These are phyloP conservation scores for Aureobasidium sp. DNA, from an alignment of 2,329 filamentous ascomycete genomes.

Conservation along the genomic window DNA sequence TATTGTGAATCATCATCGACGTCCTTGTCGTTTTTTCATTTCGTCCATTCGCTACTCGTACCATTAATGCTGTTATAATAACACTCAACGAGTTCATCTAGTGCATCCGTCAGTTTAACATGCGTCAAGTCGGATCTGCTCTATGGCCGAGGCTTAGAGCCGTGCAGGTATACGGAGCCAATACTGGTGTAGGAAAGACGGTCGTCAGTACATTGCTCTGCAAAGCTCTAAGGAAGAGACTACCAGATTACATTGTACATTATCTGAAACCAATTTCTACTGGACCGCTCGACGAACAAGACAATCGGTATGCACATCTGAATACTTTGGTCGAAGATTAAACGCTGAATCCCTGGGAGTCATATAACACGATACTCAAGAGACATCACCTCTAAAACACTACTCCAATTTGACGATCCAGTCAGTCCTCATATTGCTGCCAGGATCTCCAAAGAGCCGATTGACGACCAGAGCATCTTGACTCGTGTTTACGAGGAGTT, in stretches of 20 bases:
- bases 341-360: conserved; percentile 32
- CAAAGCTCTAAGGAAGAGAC: conserved; percentile 46
- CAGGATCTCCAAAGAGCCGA: conserved; percentile 17
- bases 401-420: conserved; percentile 65
- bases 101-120: background rate
- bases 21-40: background rate
- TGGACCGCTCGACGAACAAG: conserved; percentile 58
- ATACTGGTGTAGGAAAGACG: conserved; percentile 79
- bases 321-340: background rate
- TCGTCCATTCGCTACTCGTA: background rate
- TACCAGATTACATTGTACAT: conserved; percentile 41
- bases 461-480: conserved; percentile 24
- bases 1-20: background rate
- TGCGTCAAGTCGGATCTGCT: conserved; percentile 45
- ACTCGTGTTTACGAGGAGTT: conserved; percentile 34
- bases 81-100: background rate
- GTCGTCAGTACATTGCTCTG: conserved; percentile 66
- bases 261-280: conserved; percentile 81
- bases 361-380: conserved; percentile 55
- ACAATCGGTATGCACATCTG: conserved; percentile 50
- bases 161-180: conserved; percentile 73
- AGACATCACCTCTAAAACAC: conserved; percentile 47
- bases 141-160: conserved; percentile 61
- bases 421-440: conserved; percentile 73
- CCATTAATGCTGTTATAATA: background rate